Percentiles rank a stretch among this genome's conserved stretches.
phyloP scores from a whole-genome alignment of 2,329 filamentous ascomycete species.

The Neofusicoccum laricinum region DNA sequence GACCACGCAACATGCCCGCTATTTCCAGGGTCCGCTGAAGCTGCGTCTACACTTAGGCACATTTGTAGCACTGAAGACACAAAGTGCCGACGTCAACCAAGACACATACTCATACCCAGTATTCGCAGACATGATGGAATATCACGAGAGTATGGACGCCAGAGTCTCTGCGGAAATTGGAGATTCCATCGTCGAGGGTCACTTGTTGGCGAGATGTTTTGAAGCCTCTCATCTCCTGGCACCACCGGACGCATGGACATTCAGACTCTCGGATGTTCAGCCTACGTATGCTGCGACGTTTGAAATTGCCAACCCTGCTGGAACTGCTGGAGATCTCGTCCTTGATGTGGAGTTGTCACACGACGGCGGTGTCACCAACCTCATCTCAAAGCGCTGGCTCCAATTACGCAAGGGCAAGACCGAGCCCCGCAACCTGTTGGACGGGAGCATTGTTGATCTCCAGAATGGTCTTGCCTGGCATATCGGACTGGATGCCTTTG shows the following conservation, averaged over 20 bases:
- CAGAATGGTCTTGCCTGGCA: slow-evolving; percentile 9
- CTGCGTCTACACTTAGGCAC: neutral
- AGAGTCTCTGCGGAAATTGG: slow-evolving; percentile 1
- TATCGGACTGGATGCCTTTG: neutral
- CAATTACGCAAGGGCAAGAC: neutral
- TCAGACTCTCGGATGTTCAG: neutral
- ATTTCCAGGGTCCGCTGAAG: neutral
- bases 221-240: neutral
- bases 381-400: neutral
- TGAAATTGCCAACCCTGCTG: neutral
- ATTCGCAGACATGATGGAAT: neutral
- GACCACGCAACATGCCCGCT: neutral
- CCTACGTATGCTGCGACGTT: slow-evolving; percentile 10
- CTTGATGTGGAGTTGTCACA: neutral
- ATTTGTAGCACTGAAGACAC: neutral
- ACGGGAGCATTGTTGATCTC: neutral
- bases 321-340: neutral
- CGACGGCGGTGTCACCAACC: neutral
- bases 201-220: neutral
- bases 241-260: neutral
- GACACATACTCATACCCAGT: neutral
- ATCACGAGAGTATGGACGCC: neutral
- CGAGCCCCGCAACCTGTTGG: neutral
- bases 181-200: neutral
- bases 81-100: neutral